phyloP scores from a whole-genome alignment of 2,329 filamentous ascomycete species.

The Ophiostoma pallidulum region DNA sequence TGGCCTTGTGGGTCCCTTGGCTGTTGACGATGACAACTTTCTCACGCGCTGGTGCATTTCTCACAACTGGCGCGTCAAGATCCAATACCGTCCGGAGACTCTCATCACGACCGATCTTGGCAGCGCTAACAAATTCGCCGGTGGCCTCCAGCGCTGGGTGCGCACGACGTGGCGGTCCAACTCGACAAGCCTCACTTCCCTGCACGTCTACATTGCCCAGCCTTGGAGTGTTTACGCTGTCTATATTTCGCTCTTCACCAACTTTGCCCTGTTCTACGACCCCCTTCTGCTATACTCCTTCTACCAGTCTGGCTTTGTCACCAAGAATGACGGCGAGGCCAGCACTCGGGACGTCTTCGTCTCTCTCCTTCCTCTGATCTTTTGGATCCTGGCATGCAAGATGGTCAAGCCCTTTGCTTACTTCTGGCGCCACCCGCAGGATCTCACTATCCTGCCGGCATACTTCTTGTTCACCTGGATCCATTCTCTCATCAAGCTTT shows the following conservation, averaged over 20 bases:
- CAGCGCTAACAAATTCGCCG: constrained; percentile 33
- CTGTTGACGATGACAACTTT: constrained; percentile 54
- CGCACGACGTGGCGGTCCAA: constrained; percentile 51
- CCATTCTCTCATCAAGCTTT: constrained; percentile 50
- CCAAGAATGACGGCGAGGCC: background rate
- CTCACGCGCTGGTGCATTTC: constrained; percentile 44
- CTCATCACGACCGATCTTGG: constrained; percentile 45
- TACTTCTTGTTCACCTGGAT: constrained; percentile 47
- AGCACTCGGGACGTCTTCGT: background rate
- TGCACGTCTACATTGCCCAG: constrained; percentile 32
- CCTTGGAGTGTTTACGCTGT: constrained; percentile 48
- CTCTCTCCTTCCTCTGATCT: constrained; percentile 15
- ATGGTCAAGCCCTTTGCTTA: constrained; percentile 46
- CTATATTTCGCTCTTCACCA: constrained; percentile 43
- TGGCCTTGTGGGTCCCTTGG: constrained; percentile 33
- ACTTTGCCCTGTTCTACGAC: constrained; percentile 48
- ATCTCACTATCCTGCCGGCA: constrained; percentile 39
- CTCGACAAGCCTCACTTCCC: constrained; percentile 33
- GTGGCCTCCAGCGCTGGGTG: constrained; percentile 47
- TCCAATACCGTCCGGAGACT: constrained; percentile 42
- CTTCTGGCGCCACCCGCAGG: constrained; percentile 39
- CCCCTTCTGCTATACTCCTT: constrained; percentile 28
- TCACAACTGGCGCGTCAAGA: constrained; percentile 41
- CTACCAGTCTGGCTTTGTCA: constrained; percentile 6
- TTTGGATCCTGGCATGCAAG: constrained; percentile 48